Percentiles rank a stretch among this genome's conserved stretches.
Conservation (phyloP, 805 yeast genomes). For the Saccharomycopsis olivae region DNA sequence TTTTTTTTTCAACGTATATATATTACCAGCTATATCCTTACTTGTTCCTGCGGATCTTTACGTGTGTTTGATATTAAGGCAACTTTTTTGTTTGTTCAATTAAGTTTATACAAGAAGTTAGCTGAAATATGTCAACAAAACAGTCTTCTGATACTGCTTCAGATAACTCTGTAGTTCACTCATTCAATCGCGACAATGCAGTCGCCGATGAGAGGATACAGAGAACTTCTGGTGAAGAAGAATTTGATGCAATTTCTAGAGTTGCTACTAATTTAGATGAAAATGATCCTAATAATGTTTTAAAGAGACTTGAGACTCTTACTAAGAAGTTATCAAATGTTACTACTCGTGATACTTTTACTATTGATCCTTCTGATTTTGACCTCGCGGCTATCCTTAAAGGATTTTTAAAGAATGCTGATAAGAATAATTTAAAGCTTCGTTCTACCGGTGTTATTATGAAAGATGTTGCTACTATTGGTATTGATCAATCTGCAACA, state of each 20-base stretch:
- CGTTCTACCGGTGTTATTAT: slow-evolving; percentile 34
- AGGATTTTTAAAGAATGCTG: slow-evolving; percentile 24
- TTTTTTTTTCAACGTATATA: no score
- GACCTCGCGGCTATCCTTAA: slow-evolving; percentile 30
- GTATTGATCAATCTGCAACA: slow-evolving; percentile 43
- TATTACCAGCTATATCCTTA: no score
- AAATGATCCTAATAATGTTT: slow-evolving; percentile 11
- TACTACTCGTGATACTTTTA: slow-evolving; percentile 15
- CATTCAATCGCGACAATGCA: background rate
- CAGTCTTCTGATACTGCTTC: background rate
- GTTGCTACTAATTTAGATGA: slow-evolving; percentile 9
- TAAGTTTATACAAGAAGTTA: background rate
- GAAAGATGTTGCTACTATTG: slow-evolving; percentile 33
- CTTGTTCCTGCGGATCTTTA: no score
- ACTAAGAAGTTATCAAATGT: slow-evolving; percentile 12
- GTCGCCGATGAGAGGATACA: background rate
- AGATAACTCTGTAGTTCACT: background rate
- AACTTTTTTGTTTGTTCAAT: no score
- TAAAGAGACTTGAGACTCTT: slow-evolving; percentile 9
- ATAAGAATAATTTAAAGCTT: slow-evolving; percentile 2
- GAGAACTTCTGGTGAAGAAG: slow-evolving; percentile 4
- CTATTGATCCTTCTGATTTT: slow-evolving; percentile 29
- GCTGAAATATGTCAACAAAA: background rate
- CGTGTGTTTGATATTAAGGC: no score
- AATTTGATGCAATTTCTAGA: slow-evolving; percentile 4